Base-by-base conservation (phyloP, 2,329 filamentous ascomycete species). In the Raffaelea albimanens region DNA sequence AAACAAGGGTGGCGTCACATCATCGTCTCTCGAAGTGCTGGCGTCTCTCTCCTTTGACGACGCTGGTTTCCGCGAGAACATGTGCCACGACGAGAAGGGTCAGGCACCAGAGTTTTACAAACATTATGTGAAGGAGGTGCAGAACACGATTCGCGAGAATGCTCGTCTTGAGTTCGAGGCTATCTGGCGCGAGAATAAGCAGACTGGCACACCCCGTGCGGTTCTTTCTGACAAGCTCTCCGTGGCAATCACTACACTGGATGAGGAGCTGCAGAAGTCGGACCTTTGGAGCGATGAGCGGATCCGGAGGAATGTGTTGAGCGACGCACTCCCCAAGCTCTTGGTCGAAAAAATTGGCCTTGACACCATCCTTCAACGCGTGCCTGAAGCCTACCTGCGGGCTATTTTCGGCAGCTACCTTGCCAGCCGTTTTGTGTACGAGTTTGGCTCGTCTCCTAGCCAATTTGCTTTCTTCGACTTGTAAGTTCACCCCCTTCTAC, bases 401-500 rank as follows among this genome's bases (percentile, higher is more conserved):
- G 85, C 90, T 55, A 97, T 98, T 63, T 98, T 98, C 62, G 93
- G 93, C 57, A 94, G 87, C 63, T 96, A 91, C 68, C 75, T 98
- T 56, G 91, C 93, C 43, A 94, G 86, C 61, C 85, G 93, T 40
- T 98, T 98, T 64, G 88, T 98, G 38, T 98, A 98, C 66, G 82
- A 95, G 64, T 93, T 91, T 63, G 93, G 93, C 59, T 90, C 89
- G 63, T 83, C 80, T 56, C 90, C 93, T 5, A 93, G 85, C 71
- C 91, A 96, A 61, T 97, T 98, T 71, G 89, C 91, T 36, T 98
- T 98, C 75, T 98, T 95, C 68, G 88, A 95, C 64, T 98, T 97
- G 86, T 90, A 71, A 80, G 85, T 84, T 18, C 11, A 14, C 14
- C 19, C 7, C 4, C 22, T 22, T n/a, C 34, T 23, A 10, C 5